Evolutionary conservation across 106 monocot genomes (phyloP).

Genomic region (Allium fistulosum): DNA sequence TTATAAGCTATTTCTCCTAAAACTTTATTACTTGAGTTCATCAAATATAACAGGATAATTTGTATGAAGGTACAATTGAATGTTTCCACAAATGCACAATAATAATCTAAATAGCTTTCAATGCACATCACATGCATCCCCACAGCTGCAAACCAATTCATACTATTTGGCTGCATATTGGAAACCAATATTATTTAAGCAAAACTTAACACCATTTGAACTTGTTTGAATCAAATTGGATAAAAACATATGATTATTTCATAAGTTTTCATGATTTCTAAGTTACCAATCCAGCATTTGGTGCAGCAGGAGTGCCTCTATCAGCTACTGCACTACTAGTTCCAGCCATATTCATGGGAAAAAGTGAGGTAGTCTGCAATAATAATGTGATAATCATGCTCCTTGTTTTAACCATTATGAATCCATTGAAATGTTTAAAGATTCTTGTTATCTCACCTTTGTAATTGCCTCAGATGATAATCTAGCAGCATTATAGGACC

Average conservation of each 20-base stretch:
- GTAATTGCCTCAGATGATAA: conserved; percentile 20
- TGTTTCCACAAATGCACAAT: too few species aligned
- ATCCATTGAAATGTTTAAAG: too few species aligned
- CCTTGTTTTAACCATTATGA: too few species aligned
- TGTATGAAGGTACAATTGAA: too few species aligned
- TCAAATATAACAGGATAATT: too few species aligned
- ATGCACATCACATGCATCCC: too few species aligned
- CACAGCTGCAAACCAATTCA: too few species aligned
- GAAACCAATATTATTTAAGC: not conserved
- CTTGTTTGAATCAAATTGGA: not conserved
- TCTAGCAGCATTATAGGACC: conserved; percentile 21
- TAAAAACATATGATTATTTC: too few species aligned
- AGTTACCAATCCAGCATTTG: conserved; percentile 30
- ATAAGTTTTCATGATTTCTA: not conserved
- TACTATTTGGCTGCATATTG: not conserved
- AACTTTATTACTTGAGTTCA: too few species aligned
- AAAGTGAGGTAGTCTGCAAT: conserved; percentile 22
- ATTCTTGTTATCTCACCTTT: conserved; percentile 18
- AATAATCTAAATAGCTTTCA: too few species aligned
- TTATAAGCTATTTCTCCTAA: too few species aligned
- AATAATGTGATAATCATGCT: too few species aligned
- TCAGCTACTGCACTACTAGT: conserved; percentile 24
- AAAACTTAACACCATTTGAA: not conserved
- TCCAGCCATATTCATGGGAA: conserved; percentile 24
- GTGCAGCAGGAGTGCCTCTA: conserved; percentile 15